Base-by-base conservation (phyloP, 2,329 filamentous ascomycete species). In the Monilinia vaccinii-corymbosi region DNA sequence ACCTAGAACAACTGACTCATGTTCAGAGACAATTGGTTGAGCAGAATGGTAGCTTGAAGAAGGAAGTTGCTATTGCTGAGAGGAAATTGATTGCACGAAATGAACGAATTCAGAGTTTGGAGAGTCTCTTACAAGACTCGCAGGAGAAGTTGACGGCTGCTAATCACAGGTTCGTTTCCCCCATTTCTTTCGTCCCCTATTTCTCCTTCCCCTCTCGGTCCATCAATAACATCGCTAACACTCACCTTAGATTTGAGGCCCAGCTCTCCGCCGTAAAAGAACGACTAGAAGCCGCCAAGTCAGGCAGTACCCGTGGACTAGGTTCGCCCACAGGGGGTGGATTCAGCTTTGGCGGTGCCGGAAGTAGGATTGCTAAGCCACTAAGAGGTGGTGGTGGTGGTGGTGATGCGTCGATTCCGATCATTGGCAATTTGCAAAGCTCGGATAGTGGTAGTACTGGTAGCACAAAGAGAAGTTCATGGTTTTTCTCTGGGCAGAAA, bases 31-130 rank as follows among this genome's bases (percentile, higher is more conserved):
- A 99, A 76, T 85, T 99, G 14, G 94, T 99, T 36, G 94, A 99
- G 78, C 94, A 99, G 75, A 99, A 99, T 76, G 90, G 90, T 68
- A 88, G 87, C 64, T 80, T 99, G 70, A 99, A 99, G 85, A 97
- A 99, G 80, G 94, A 99, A 76, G 94, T 99, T 59, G 94, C 94
- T 59, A 99, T 99, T 72, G 94, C 94, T 0, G 94, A 99, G 79
- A 85, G 94, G 69, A 99, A 99, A 76, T 81, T 99, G 64, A 95
- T 96, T 73, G 94, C 94, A 28, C 82, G 94, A 68, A 97, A 97
- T 72, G 94, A 99, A 80, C 88, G 94, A 61, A 99, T 99, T 73
- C 87, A 95, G 74, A 95, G 89, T 73, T 79, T 99, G 49, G 94
- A 99, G 78, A 87, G 83, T 71, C 78, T 99, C 71, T 81, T 99